A percentile compares a stretch with the other conserved stretches of the same genome.
These are phyloP conservation scores for Xeromyces bisporus DNA, from an alignment of 495 filamentous ascomycete species.

Conservation along the genomic window DNA sequence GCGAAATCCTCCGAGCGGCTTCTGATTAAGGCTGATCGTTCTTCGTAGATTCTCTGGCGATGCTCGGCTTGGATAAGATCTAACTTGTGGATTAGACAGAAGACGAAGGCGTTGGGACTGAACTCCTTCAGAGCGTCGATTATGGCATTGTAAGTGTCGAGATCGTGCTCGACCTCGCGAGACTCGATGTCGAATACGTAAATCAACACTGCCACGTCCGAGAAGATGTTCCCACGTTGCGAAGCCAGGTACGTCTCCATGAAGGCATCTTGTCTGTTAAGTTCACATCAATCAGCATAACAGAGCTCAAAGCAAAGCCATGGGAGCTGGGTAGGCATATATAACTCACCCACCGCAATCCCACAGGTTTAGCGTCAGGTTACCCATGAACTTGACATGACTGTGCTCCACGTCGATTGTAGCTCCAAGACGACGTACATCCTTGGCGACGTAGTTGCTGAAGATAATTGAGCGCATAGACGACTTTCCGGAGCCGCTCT, in stretches of 20 bases:
- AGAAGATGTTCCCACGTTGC: slow-evolving; percentile 90
- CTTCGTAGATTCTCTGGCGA: slow-evolving; percentile 64
- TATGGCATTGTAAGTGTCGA: slow-evolving; percentile 74
- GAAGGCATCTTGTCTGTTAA: slow-evolving; percentile 78
- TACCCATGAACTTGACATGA: slow-evolving; percentile 94
- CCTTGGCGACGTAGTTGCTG: slow-evolving; percentile 92
- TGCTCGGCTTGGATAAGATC: slow-evolving; percentile 75
- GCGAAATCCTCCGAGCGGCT: slow-evolving; percentile 55
- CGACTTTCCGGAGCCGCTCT: slow-evolving; percentile 97
- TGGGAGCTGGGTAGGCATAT: too few species aligned
- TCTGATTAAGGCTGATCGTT: slow-evolving; percentile 55
- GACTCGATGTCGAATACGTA: slow-evolving; percentile 99
- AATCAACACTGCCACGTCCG: slow-evolving; percentile 88
- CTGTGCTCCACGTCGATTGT: slow-evolving; percentile 98
- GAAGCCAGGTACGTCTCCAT: slow-evolving; percentile 93
- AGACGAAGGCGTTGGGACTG: slow-evolving; percentile 68
- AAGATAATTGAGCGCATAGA: slow-evolving; percentile 98
- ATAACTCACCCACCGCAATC: slow-evolving; percentile 71
- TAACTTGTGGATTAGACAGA: slow-evolving; percentile 95
- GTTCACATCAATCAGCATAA: slow-evolving; percentile 1
- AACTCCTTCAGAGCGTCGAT: slow-evolving; percentile 72
- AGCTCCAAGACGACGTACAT: slow-evolving; percentile 85
- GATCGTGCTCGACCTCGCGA: slow-evolving; percentile 77
- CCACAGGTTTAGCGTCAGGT: slow-evolving; percentile 93
- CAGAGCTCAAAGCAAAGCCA: too few species aligned